Base-by-base conservation (phyloP, 306 rosid species). In the Ziziphus jujuba region DNA sequence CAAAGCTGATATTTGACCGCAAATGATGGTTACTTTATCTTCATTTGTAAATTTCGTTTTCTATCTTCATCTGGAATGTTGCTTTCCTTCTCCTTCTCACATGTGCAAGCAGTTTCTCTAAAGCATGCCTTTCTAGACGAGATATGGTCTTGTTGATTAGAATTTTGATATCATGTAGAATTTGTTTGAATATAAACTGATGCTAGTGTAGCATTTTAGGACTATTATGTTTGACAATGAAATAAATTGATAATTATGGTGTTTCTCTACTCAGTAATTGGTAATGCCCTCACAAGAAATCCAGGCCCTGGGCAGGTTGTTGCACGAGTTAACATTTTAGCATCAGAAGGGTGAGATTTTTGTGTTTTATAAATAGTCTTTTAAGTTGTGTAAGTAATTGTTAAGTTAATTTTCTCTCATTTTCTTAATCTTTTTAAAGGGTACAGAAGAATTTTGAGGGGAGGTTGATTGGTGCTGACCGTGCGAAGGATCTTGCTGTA, bases 401-500 rank as follows among this genome's bases (percentile, higher is more conserved):
- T 24, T 54, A 3, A 63, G 65, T 58, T 66, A 21, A 43, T 25
- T 28, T 62, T 45, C 19, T 76, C 72, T 78, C 31, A 76, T 71
- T 35, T 73, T 76, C 15, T 50, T 34, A 19, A 43, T 44, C 43
- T 22, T 69, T 54, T 13, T 77, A 55, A 79, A 90, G 99, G 81
- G 79, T 90, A 44, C 91, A 82, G 52, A 86, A 88, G 85, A 93
- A 85, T 77, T 93, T 93, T 82, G 99, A 88, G 83, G 99, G 97
- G n/a, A 85, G 34, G 60, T 84, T 93, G 70, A 33, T 93, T 40
- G 99, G 99, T 69, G 97, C 95, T 50, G 99, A 93, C 67, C 99
- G 97, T 34, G 80, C 96, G 34, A 93, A 93, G 92, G 99, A 93
- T 84, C 97, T 93, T 64, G 97, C 97, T 19, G 87, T 93, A 79